Evolutionary conservation across 164 flowering plant genomes (phyloP).

Genomic region (Pachysandra terminalis): DNA sequence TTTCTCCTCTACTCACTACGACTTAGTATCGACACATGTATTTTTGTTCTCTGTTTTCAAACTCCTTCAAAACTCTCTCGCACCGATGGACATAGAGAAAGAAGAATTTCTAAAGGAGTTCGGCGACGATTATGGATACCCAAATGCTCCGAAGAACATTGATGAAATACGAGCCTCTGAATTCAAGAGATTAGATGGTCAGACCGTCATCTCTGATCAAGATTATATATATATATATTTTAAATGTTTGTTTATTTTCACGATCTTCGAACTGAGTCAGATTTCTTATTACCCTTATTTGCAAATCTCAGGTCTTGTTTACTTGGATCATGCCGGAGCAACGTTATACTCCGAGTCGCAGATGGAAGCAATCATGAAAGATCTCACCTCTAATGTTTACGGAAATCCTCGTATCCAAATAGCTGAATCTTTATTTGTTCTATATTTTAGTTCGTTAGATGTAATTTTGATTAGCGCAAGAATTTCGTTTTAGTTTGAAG

Average conservation of each 20-base stretch:
- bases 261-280: neutral
- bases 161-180: constrained; percentile 77
- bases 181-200: constrained; percentile 73
- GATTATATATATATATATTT: neutral
- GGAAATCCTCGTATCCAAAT: constrained; percentile 95
- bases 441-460: no score
- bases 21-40: no score
- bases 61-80: no score
- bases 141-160: constrained; percentile 63
- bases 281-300: neutral
- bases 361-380: constrained; percentile 70
- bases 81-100: constrained; percentile 34
- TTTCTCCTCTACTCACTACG: no score
- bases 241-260: neutral
- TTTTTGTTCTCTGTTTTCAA: no score
- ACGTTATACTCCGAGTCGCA: constrained; percentile 87
- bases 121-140: constrained; percentile 78
- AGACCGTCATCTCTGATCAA: neutral
- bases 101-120: constrained; percentile 68
- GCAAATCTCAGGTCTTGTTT: constrained; percentile 43
- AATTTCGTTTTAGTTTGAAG: no score
- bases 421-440: neutral
- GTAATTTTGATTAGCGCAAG: no score
- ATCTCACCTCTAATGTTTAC: constrained; percentile 59
- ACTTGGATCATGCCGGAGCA: constrained; percentile 97